Evolutionary conservation across 352 stramenopile species (phyloP), one percentile per base, ranked within the genome.

Genomic region (Phytophthora cactorum): DNA sequence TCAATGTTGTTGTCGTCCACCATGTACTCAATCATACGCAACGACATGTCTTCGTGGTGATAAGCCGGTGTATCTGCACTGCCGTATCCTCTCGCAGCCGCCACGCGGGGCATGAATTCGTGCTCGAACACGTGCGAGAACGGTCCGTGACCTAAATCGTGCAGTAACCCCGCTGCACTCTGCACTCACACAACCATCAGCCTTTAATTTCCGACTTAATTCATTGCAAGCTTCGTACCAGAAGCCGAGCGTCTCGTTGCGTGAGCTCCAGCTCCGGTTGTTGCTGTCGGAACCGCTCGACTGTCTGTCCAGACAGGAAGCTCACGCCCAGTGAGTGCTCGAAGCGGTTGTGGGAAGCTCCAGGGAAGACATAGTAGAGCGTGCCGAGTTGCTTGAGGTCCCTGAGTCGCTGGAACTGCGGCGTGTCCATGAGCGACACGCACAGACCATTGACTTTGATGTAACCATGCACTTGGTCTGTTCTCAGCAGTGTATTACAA

Each of bases 51-150:
- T 63, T 97, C 90, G 68, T 97, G 90, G 51, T 81, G 72, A 70
- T 94, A 97, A 11, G 46, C 51, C 15, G 61, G 32, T 38, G 57
- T 31, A 27, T 70, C 49, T 12, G 59, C 29, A 55, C 61, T 63
- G 34, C 68, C 57, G 44, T 80, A 80, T 2, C 72, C 72, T 8
- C 60, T 49, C 6, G 65, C 66, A 39, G 79, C 68, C 12, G 71
- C 60, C 25, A 90, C 79, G n/a, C 68, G 73, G 17, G 77, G 79
- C 72, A 97, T 93, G 64, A 98, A 97, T 53, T 92, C 78, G 47
- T 87, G 79, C 72, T 99, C 97, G 72, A 97, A 99, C 5, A 98
- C 79, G 72, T 99, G 97, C 22, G 85, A 98, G 74, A 97, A 99
- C 2, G 96, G 95, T 1, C 97, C 97, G 71, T 99, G 97, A 3